These are phyloP conservation scores for Dalbergia oliveri DNA, from an alignment of 306 rosid species.

Conservation along the genomic window DNA sequence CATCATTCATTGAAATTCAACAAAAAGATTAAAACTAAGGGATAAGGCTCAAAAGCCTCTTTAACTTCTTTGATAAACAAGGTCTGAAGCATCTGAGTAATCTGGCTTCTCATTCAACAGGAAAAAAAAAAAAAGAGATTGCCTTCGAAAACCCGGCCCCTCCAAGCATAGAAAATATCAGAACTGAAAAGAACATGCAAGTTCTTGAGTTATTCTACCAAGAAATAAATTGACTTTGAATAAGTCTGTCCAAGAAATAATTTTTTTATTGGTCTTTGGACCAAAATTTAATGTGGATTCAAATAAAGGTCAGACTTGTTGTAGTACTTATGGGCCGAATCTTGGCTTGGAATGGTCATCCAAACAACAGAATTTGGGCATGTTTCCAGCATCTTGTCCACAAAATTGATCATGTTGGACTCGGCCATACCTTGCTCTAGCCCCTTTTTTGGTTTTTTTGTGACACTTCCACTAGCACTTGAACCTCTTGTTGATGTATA, in stretches of 20 bases:
- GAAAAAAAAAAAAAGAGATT: too few relatives aligned
- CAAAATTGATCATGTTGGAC: background rate
- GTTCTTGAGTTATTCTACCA: background rate
- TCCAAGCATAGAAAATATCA: background rate
- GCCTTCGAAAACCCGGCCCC: background rate
- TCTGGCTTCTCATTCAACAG: too few relatives aligned
- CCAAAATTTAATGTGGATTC: too few relatives aligned
- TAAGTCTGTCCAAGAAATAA: too few relatives aligned
- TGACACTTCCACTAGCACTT: background rate
- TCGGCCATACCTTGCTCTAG: background rate
- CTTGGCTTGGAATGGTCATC: background rate
- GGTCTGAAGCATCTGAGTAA: too few relatives aligned
- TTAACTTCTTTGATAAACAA: too few relatives aligned
- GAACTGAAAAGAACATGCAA: background rate
- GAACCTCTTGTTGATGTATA: background rate
- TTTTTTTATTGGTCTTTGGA: too few relatives aligned
- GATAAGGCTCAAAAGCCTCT: too few relatives aligned
- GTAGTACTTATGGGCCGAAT: background rate
- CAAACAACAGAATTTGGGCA: background rate
- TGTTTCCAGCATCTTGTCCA: background rate
- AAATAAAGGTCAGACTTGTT: too few relatives aligned
- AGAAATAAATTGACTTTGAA: background rate
- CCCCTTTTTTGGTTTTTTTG: background rate
- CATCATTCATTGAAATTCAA: too few relatives aligned
- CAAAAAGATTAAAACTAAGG: too few relatives aligned